Evolutionary conservation across 2,329 filamentous ascomycete species (phyloP).

Genomic region (Pseudogymnoascus sp.): DNA sequence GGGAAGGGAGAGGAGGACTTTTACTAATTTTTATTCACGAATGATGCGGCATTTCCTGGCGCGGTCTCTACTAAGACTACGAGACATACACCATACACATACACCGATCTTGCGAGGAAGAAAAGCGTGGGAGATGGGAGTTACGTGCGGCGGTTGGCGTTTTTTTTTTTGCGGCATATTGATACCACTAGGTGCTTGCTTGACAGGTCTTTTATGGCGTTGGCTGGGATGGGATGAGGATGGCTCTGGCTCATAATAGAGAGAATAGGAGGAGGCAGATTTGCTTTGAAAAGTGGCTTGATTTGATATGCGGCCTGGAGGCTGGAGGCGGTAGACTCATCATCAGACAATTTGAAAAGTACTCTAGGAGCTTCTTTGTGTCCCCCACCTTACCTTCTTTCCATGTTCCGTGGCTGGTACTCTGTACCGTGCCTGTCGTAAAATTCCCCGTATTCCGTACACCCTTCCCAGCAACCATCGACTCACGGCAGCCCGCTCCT

Average conservation of each 20-base stretch:
- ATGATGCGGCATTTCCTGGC: not conserved
- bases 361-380: not conserved
- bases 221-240: not conserved
- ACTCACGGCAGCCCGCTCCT: too few species aligned
- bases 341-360: not conserved
- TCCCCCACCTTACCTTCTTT: not conserved
- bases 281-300: not conserved
- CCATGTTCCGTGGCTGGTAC: not conserved
- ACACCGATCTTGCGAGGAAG: not conserved
- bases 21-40: conserved; percentile 7
- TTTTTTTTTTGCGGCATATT: not conserved
- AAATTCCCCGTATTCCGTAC: not conserved
- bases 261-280: not conserved
- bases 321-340: not conserved
- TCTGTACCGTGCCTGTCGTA: not conserved
- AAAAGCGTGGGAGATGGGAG: not conserved
- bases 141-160: not conserved
- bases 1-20: not conserved
- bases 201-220: not conserved
- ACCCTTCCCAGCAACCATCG: not conserved
- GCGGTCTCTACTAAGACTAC: not conserved
- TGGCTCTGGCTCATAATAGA: not conserved
- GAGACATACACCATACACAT: conserved; percentile 8
- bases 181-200: conserved; percentile 3
- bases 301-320: not conserved